These are phyloP conservation scores for Nemania abortiva DNA, from an alignment of 2,329 filamentous ascomycete species.

Conservation along the genomic window DNA sequence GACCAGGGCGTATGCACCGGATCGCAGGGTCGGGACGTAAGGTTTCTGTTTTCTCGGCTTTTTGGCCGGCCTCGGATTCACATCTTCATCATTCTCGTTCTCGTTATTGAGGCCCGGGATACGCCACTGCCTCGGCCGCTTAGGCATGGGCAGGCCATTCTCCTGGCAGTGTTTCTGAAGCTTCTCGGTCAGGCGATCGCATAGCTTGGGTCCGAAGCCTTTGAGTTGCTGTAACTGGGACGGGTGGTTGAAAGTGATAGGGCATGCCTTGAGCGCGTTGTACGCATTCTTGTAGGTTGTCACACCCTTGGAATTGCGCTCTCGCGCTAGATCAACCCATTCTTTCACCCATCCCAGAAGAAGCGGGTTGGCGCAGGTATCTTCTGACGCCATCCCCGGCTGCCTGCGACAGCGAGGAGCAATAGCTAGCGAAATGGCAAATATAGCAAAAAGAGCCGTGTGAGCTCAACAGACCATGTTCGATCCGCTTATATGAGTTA, in stretches of 20 bases:
- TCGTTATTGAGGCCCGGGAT: slow-evolving; percentile 53
- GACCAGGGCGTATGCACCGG: slow-evolving; percentile 79
- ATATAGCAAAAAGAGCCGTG: slow-evolving; percentile 15
- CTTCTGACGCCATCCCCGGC: slow-evolving; percentile 42
- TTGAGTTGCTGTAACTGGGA: slow-evolving; percentile 78
- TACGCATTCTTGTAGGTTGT: slow-evolving; percentile 82
- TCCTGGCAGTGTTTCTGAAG: slow-evolving; percentile 71
- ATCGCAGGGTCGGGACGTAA: slow-evolving; percentile 79
- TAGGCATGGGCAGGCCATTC: slow-evolving; percentile 76
- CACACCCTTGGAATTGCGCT: slow-evolving; percentile 76
- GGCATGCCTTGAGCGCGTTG: slow-evolving; percentile 80
- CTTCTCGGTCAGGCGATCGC: slow-evolving; percentile 73
- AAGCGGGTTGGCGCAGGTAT: slow-evolving; percentile 74
- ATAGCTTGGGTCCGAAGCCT: slow-evolving; percentile 79
- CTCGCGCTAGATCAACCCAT: slow-evolving; percentile 77
- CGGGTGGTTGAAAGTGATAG: slow-evolving; percentile 77
- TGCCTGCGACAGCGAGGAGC: slow-evolving; percentile 7
- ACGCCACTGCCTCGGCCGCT: slow-evolving; percentile 62
- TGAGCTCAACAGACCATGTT: neutral
- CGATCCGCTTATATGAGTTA: neutral
- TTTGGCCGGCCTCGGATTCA: slow-evolving; percentile 61
- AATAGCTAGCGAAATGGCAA: slow-evolving; percentile 13
- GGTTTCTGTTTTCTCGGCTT: slow-evolving; percentile 70
- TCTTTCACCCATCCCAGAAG: slow-evolving; percentile 81
- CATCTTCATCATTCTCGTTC: slow-evolving; percentile 51